Base-by-base conservation (phyloP, 495 filamentous ascomycete species). In the Emericellopsis terricola region DNA sequence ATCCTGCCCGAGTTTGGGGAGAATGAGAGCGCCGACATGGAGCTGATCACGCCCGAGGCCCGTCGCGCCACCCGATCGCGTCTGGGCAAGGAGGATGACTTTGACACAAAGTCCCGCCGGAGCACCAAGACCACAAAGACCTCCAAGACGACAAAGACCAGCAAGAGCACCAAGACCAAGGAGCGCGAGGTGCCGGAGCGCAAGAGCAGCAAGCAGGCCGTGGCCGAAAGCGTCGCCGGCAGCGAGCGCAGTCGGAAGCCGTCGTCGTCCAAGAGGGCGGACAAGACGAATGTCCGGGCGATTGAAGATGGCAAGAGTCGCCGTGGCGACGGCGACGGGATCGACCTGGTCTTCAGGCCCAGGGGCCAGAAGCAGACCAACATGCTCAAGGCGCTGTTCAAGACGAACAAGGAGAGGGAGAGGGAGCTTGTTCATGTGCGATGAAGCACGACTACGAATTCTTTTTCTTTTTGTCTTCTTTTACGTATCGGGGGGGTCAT, bases 41-140 rank as follows among this genome's bases (percentile, higher is more conserved):
- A 93, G 47, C 78, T 87, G 41, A 81, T 93, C 52, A 89, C 79
- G 15, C 78, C 78, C 3, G 66, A 67, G 17, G 85, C 85, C 0
- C 72, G 73, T 34, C 62, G 66, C 34, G 62, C 76, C 49, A 51
- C 58, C 20, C 50, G 51, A 24, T 46, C 44, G 20, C 43, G 51
- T 3, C 19, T 13, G 1, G 13, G n/a, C 23, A 33, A 33, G 31
- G 33, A n/a, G 6, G 21, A 35, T 9, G 24, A 35, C 17, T 23
- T 24, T 16, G 31, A 19, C 31, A 13, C 18, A 8, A 33, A 20
- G 31, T 34, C 47, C 52, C 8, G 53, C 56, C 14, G 49, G 57
- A 36, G 42, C 52, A 17, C 43, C 3, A 34, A 38, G 15, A 42
- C 50, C 0, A 29, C 36, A 15, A 39, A 37, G 9, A 44, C 47